Evolutionary conservation across 192 early-diverging fungal species (phyloP).

Genomic region (Pilobolus umbonatus): DNA sequence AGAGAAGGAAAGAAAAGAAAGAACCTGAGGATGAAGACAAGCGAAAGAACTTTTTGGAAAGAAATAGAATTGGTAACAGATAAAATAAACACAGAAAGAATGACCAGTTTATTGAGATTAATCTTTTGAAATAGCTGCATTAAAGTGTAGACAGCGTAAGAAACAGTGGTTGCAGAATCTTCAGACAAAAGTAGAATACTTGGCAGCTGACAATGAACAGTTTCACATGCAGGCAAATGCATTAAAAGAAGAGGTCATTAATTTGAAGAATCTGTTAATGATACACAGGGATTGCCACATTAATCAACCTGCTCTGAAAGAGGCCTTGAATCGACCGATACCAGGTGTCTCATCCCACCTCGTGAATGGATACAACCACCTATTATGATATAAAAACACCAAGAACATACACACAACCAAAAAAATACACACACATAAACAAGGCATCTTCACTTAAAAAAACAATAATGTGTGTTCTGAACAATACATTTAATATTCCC

Average conservation of each 20-base stretch:
- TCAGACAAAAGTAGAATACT: conserved; percentile 58
- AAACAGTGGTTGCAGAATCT: conserved; percentile 86
- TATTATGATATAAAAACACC: too few species aligned
- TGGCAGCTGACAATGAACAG: conserved; percentile 62
- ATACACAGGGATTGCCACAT: conserved; percentile 75
- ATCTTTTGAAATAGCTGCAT: conserved; percentile 52
- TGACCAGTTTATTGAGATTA: neutral
- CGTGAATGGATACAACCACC: too few species aligned
- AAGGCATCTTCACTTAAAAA: too few species aligned
- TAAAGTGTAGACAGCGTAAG: conserved; percentile 91
- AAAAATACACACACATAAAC: too few species aligned
- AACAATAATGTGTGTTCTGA: too few species aligned
- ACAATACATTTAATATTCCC: too few species aligned
- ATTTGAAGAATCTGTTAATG: conserved; percentile 69
- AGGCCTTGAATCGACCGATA: conserved; percentile 47
- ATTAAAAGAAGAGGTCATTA: conserved; percentile 67
- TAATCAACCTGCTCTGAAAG: conserved; percentile 33
- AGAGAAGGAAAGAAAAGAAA: neutral
- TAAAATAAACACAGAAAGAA: too few species aligned
- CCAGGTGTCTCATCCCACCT: neutral
- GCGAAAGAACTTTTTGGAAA: conserved; percentile 79
- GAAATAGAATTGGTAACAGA: conserved; percentile 75
- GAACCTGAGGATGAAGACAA: conserved; percentile 63
- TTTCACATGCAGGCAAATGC: conserved; percentile 49
- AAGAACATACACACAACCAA: too few species aligned